These are phyloP conservation scores for Zalerion maritima DNA, from an alignment of 495 filamentous ascomycete species.

Conservation along the genomic window DNA sequence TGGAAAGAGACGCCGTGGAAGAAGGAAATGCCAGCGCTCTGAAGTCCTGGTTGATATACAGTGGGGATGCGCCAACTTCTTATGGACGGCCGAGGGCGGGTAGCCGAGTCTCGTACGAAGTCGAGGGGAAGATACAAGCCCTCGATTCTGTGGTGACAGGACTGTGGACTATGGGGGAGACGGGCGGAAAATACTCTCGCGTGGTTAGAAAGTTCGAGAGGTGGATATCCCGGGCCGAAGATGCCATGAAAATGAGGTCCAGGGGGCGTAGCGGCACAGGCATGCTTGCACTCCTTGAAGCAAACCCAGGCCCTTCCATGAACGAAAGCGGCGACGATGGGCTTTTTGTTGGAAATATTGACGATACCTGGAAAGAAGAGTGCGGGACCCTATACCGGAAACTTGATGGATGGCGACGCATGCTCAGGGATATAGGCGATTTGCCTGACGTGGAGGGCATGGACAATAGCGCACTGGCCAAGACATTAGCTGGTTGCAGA, in stretches of 20 bases:
- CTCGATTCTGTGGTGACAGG: conserved; percentile 36
- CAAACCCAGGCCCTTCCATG: conserved; percentile 12
- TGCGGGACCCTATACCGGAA: conserved; percentile 21
- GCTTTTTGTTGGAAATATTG: conserved; percentile 26
- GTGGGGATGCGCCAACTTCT: conserved; percentile 4
- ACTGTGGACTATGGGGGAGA: conserved; percentile 33
- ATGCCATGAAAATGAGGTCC: too few species aligned
- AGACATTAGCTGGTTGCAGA: conserved; percentile 22
- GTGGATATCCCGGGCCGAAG: conserved; percentile 31
- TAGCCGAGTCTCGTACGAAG: conserved; percentile 11
- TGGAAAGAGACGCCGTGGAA: conserved; percentile 21
- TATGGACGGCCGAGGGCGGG: conserved; percentile 1
- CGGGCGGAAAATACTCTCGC: conserved; percentile 32
- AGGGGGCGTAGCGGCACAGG: conserved; percentile 17
- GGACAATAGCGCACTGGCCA: conserved; percentile 18
- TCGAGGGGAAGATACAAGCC: conserved; percentile 35
- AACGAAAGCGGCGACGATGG: conserved; percentile 10
- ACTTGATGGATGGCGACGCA: conserved; percentile 27
- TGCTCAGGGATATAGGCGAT: conserved; percentile 20
- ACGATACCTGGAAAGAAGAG: conserved; percentile 29
- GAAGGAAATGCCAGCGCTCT: conserved; percentile 23
- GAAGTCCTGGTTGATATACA: conserved; percentile 21
- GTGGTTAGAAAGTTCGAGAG: conserved; percentile 34
- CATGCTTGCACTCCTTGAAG: conserved; percentile 11
- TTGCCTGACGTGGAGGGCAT: conserved; percentile 4